phyloP scores from a whole-genome alignment of 2,329 filamentous ascomycete genomes.

The Xylaria sp. region DNA sequence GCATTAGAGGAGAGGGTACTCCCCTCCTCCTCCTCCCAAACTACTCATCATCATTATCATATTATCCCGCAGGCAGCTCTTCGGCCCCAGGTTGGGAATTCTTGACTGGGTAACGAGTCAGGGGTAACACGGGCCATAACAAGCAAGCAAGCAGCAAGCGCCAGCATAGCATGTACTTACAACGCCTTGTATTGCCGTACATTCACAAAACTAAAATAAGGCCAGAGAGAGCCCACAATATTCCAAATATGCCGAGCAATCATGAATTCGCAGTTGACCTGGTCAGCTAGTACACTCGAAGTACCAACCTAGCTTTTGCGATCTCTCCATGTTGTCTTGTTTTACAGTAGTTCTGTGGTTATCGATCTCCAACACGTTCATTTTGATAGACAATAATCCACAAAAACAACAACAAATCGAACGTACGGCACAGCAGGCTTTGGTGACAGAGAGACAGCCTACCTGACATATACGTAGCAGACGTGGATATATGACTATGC shows the following conservation, averaged over 20 bases:
- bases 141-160: constrained; percentile 17
- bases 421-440: not conserved
- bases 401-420: not conserved
- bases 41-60: constrained; percentile 8
- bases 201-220: constrained; percentile 23
- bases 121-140: constrained; percentile 32
- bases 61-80: not conserved
- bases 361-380: not conserved
- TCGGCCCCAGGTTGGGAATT: constrained; percentile 5
- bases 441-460: not conserved
- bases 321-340: not conserved
- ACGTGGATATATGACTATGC: not conserved
- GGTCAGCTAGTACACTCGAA: constrained; percentile 8
- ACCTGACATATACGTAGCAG: not conserved
- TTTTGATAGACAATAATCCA: not conserved
- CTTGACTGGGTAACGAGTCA: constrained; percentile 16
- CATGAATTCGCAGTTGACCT: constrained; percentile 14
- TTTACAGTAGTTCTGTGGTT: not conserved
- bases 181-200: not conserved
- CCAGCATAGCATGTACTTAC: constrained; percentile 5
- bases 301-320: constrained; percentile 8
- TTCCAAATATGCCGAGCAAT: constrained; percentile 37
- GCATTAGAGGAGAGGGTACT: constrained; percentile 2
- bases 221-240: constrained; percentile 18
- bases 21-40: constrained; percentile 7